A percentile compares a stretch with the other conserved stretches of the same genome.
Conservation (phyloP, 352 stramenopile genomes). For the Vaucheria bursata region DNA sequence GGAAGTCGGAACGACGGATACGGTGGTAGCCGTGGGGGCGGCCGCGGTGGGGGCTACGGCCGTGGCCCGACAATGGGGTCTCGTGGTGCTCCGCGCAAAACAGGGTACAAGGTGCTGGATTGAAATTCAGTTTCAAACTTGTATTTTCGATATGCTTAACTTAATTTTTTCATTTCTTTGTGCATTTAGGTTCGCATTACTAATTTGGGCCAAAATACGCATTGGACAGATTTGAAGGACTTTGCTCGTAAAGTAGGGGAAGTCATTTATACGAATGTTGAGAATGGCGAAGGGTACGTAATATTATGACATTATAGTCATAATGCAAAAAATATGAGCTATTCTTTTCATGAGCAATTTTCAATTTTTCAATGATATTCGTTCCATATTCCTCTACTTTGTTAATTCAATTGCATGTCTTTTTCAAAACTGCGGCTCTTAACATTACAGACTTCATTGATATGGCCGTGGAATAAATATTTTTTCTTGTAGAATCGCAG, state of each 20-base stretch:
- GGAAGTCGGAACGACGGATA: neutral
- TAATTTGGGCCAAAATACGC: slow-evolving; percentile 22
- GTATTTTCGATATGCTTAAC: too few species aligned
- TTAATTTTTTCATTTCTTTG: too few species aligned
- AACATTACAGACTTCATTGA: too few species aligned
- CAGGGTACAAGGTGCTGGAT: slow-evolving; percentile 35
- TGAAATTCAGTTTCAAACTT: too few species aligned
- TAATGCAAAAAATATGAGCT: too few species aligned
- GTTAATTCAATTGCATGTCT: too few species aligned
- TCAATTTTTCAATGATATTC: too few species aligned
- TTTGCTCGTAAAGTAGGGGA: slow-evolving; percentile 45
- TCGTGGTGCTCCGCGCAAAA: slow-evolving; percentile 28
- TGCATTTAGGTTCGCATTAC: slow-evolving; percentile 32
- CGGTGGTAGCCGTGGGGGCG: slow-evolving; percentile 12
- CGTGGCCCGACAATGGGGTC: neutral
- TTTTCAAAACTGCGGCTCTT: too few species aligned
- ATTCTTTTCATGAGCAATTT: too few species aligned
- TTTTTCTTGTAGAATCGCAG: slow-evolving; percentile 44
- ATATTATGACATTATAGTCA: too few species aligned
- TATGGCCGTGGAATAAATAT: too few species aligned
- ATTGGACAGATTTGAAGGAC: slow-evolving; percentile 47
- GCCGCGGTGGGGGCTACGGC: slow-evolving; percentile 8
- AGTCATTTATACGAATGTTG: slow-evolving; percentile 41
- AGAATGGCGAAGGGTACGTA: slow-evolving; percentile 38
- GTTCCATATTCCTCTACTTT: too few species aligned